phyloP scores from a whole-genome alignment of 2,329 filamentous ascomycete genomes.

The Pseudocercospora musae region DNA sequence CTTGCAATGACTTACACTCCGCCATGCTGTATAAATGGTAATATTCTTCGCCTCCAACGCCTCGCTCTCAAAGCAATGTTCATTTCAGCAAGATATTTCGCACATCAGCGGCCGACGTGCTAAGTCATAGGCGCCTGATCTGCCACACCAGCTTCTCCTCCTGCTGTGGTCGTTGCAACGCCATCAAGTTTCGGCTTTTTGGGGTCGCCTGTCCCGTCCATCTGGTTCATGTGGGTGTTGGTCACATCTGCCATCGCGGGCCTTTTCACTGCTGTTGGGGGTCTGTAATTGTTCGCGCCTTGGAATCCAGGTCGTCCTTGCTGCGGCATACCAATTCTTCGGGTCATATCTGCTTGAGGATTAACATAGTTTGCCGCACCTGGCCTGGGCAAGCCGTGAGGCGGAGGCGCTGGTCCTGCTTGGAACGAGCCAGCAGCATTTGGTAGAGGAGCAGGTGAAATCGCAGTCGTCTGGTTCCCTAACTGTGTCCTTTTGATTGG shows the following conservation, averaged over 20 bases:
- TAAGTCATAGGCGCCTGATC: neutral
- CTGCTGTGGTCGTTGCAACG: neutral
- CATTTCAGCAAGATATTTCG: neutral
- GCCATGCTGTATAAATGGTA: neutral
- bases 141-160: neutral
- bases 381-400: constrained; percentile 20
- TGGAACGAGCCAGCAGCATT: constrained; percentile 12
- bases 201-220: constrained; percentile 37
- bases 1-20: neutral
- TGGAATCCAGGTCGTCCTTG: constrained; percentile 34
- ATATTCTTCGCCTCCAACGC: constrained; percentile 7
- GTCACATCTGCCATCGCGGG: constrained; percentile 46
- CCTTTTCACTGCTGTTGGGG: constrained; percentile 38
- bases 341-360: constrained; percentile 45
- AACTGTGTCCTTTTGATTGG: constrained; percentile 55
- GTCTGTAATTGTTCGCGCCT: constrained; percentile 46
- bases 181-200: constrained; percentile 42
- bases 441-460: constrained; percentile 4
- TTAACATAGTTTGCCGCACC: constrained; percentile 46
- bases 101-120: neutral
- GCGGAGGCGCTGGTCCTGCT: constrained; percentile 4
- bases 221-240: constrained; percentile 35
- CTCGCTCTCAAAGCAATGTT: constrained; percentile 8
- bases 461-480: constrained; percentile 4
- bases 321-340: constrained; percentile 50